phyloP scores from a whole-genome alignment of 768 basidiomycete genomes.

The Suillus clintonianus region DNA sequence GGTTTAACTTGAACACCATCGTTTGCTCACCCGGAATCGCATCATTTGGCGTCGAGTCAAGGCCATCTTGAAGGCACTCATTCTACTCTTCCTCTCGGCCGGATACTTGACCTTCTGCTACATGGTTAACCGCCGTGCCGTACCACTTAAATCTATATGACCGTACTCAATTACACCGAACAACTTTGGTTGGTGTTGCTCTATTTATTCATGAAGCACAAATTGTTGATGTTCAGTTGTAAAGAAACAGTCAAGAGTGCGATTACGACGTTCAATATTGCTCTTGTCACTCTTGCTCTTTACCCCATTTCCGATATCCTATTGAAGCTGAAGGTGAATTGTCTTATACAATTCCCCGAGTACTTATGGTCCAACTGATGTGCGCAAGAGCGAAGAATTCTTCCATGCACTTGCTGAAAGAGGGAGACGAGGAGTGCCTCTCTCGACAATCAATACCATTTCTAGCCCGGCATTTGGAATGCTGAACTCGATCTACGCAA shows the following conservation, averaged over 20 bases:
- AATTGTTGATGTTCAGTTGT: not conserved
- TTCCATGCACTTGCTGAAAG: conserved; percentile 19
- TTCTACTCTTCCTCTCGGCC: conserved; percentile 28
- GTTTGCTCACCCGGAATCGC: not conserved
- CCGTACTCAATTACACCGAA: conserved; percentile 19
- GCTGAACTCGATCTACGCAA: conserved; percentile 11
- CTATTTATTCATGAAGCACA: not conserved
- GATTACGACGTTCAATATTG: conserved; percentile 28
- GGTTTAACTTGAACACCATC: not conserved
- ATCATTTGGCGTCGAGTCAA: conserved; percentile 11
- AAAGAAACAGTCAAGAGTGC: conserved; percentile 29
- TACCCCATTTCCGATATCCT: conserved; percentile 21
- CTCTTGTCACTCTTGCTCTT: conserved; percentile 30
- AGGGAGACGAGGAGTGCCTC: conserved; percentile 17
- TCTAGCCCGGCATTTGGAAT: conserved; percentile 26
- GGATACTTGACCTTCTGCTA: conserved; percentile 32
- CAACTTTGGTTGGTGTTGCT: conserved; percentile 18
- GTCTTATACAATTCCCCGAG: not conserved
- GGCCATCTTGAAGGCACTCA: conserved; percentile 14
- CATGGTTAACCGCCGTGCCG: conserved; percentile 18
- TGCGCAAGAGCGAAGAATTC: conserved; percentile 28
- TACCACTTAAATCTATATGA: conserved; percentile 27
- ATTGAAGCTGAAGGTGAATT: conserved; percentile 18
- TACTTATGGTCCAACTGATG: not conserved
- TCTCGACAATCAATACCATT: conserved; percentile 25